Conservation (phyloP, 1,139 yeast genomes). For the Lodderomyces parapsilosis region DNA sequence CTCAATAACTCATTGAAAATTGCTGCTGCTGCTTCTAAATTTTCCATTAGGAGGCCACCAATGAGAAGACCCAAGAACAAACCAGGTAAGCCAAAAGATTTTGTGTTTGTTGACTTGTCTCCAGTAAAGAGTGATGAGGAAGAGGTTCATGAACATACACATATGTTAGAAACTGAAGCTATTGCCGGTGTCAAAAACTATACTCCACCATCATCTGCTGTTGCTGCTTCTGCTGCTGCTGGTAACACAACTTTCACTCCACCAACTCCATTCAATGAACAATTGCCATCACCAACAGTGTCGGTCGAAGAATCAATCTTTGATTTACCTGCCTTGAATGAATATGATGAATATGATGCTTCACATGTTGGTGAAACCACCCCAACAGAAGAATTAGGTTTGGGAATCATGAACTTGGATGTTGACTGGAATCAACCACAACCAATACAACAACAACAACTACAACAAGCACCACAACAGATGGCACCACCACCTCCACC, state of each 20-base stretch:
- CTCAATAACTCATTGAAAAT: conserved; percentile 46
- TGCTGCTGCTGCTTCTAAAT: conserved; percentile 31
- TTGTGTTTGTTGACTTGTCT: conserved; percentile 54
- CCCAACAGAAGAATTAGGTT: conserved; percentile 17
- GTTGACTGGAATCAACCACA: conserved; percentile 14
- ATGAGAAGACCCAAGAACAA: conserved; percentile 50
- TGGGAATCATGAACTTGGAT: conserved; percentile 26
- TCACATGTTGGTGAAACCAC: conserved; percentile 6
- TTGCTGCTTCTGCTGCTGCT: conserved; percentile 1
- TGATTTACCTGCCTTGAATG: conserved; percentile 7
- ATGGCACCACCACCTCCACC: too few relatives aligned
- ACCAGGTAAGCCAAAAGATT: conserved; percentile 53
- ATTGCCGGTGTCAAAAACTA: conserved; percentile 2
- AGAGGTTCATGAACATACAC: conserved; percentile 13
- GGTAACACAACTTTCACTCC: conserved; percentile 3
- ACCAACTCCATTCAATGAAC: conserved; percentile 12
- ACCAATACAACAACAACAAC: conserved; percentile 6
- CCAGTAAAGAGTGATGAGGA: conserved; percentile 42
- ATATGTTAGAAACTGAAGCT: conserved; percentile 8
- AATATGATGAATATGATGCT: conserved; percentile 2
- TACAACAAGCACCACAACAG: conserved; percentile 6
- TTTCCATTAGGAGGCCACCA: conserved; percentile 44
- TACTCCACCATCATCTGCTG: conserved; percentile 1
- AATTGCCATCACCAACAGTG: conserved; percentile 16
- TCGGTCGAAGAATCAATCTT: conserved; percentile 15